Evolutionary conservation across 371 early-diverging fungal genomes (phyloP), one percentile per base, ranked within the genome.

Genomic region (Furculomyces boomerangus): DNA sequence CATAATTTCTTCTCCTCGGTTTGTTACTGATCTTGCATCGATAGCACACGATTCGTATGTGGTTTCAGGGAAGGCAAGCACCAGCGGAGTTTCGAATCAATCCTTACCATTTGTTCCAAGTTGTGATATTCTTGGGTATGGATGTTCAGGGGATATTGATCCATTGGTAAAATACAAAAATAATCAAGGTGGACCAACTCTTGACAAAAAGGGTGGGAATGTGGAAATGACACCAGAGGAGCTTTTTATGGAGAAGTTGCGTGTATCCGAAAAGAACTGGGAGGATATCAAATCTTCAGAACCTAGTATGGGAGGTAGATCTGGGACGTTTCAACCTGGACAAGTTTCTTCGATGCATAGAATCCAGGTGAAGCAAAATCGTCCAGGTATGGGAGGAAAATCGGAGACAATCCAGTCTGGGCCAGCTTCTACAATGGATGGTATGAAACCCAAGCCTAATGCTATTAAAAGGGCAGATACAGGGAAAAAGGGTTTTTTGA

Each of bases 1-100:
- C 53, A 46, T 66, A 5, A 58, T 84, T 41, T 86, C 86, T 20
- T 90, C 96, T 1, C 55, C 57, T 1, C 59, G 57, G 2, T 68
- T 62, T 27, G 18, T 68, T 26, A 56, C 58, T 25, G 65, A 68
- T 26, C 39, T 68, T 8, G 39, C 30, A 14, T 35, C 32, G 18
- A 13, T 51, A 20, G 14, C 20, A 24, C 3, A 26, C 14, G 52
- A 20, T 14, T 25, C 28, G 22, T 3, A 49, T 16, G 5, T 49
- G 25, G 10, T 13, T 3, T 24, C 45, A 20, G 7, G 10, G 31
- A 7, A 10, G 3, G 49, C 49, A 24, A n/a, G n/a, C n/a, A n/a
- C n/a, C n/a, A 26, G 28, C 26, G 49, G 49, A 7, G 28, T 31
- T 5, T 13, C 10, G 5, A 8, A 16, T 14, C 22, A 28, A 16